A percentile compares a stretch with the other conserved stretches of the same genome.
Evolutionary conservation across 2,329 filamentous ascomycete species (phyloP).

Genomic region (Fusarium heterosporum): DNA sequence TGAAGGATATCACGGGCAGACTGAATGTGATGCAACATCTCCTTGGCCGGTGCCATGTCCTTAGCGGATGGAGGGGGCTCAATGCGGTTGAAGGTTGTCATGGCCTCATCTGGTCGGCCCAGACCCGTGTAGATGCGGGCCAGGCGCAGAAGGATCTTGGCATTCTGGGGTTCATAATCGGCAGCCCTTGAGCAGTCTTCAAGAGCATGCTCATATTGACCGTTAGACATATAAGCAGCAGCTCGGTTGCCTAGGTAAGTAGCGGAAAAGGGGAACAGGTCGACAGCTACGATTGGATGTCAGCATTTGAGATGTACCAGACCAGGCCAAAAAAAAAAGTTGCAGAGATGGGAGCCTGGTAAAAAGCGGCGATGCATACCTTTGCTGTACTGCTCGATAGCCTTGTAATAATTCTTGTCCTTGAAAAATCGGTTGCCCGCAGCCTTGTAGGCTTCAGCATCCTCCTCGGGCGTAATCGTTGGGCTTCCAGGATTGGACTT

Average conservation of each 20-base stretch:
- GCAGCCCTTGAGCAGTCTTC: conserved; percentile 88
- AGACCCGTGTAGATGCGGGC: conserved; percentile 91
- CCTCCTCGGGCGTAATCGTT: conserved; percentile 68
- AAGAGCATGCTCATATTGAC: conserved; percentile 80
- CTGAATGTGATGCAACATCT: conserved; percentile 84
- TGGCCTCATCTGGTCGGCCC: conserved; percentile 86
- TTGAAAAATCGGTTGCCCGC: conserved; percentile 98
- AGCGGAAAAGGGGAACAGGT: conserved; percentile 84
- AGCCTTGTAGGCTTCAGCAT: conserved; percentile 92
- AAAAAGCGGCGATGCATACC: conserved; percentile 64
- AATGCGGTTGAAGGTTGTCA: conserved; percentile 84
- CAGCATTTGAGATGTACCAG: conserved; percentile 29
- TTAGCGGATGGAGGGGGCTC: conserved; percentile 83
- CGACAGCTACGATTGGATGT: conserved; percentile 73
- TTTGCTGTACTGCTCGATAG: conserved; percentile 94
- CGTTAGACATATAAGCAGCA: conserved; percentile 91
- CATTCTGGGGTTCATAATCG: conserved; percentile 84
- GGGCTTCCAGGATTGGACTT: conserved; percentile 72
- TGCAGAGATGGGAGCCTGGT: conserved; percentile 2
- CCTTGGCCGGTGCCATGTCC: conserved; percentile 83
- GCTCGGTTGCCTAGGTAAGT: conserved; percentile 96
- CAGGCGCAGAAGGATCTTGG: conserved; percentile 88
- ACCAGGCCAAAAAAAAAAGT: not conserved
- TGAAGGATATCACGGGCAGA: conserved; percentile 83
- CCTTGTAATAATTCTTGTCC: conserved; percentile 86